These are phyloP conservation scores for Postia placenta DNA, from an alignment of 768 basidiomycete genomes.

Conservation along the genomic window DNA sequence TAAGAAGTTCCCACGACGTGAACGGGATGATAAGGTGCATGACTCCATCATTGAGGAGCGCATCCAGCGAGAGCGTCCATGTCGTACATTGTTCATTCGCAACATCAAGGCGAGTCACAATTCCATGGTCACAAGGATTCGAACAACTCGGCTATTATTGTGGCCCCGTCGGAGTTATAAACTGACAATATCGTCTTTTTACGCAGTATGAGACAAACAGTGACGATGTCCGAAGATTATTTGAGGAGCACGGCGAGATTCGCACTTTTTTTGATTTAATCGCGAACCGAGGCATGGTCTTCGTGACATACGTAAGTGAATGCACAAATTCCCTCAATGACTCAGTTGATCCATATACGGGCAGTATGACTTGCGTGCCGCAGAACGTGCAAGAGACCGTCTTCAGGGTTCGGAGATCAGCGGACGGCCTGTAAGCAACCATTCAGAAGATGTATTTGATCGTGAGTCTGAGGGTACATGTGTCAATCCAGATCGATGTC, in stretches of 20 bases:
- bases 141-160: no score
- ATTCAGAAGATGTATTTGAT: not conserved
- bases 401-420: slow-evolving; percentile 87
- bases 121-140: not conserved
- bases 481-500: slow-evolving; percentile 78
- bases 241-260: slow-evolving; percentile 93
- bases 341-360: no score
- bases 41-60: slow-evolving; percentile 91
- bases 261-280: slow-evolving; percentile 97
- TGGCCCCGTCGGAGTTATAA: not conserved
- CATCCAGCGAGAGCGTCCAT: slow-evolving; percentile 89
- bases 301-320: slow-evolving; percentile 90
- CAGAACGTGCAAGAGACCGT: slow-evolving; percentile 85
- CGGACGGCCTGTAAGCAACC: slow-evolving; percentile 75
- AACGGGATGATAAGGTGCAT: slow-evolving; percentile 85
- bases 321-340: no score
- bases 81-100: slow-evolving; percentile 93
- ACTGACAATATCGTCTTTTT: slow-evolving; percentile 8
- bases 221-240: slow-evolving; percentile 74
- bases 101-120: slow-evolving; percentile 88
- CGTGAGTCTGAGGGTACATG: slow-evolving; percentile 5
- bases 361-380: slow-evolving; percentile 89
- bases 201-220: slow-evolving; percentile 84
- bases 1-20: slow-evolving; percentile 56
- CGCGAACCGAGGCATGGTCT: slow-evolving; percentile 94